Percentiles rank a stretch among this genome's conserved stretches.
phyloP scores from a whole-genome alignment of 176 grass and related monocot species.

The Cocos nucifera region DNA sequence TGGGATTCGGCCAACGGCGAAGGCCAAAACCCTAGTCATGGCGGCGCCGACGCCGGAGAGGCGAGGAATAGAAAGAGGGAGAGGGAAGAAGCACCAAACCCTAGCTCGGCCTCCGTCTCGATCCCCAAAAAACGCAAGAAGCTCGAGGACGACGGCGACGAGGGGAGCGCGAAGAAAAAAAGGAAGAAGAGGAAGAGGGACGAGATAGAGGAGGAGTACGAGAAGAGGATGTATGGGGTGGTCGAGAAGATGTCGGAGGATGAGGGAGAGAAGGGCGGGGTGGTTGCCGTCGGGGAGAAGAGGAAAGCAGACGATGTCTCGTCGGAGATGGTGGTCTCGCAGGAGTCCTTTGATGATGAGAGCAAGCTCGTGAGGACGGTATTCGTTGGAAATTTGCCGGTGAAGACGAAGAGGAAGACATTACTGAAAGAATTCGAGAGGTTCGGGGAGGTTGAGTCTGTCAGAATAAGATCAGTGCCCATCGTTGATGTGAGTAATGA shows the following conservation, averaged over 20 bases:
- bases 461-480: slow-evolving; percentile 86
- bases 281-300: slow-evolving; percentile 41
- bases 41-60: not conserved
- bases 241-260: slow-evolving; percentile 1
- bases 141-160: not conserved
- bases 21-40: not conserved
- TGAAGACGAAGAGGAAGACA: slow-evolving; percentile 57
- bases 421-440: slow-evolving; percentile 55
- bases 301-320: slow-evolving; percentile 47
- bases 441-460: slow-evolving; percentile 71
- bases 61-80: slow-evolving; percentile 5
- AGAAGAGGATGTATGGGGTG: slow-evolving; percentile 15
- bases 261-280: not conserved
- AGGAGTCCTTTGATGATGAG: slow-evolving; percentile 70
- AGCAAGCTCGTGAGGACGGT: slow-evolving; percentile 74
- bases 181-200: slow-evolving; percentile 41
- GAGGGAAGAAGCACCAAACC: not conserved
- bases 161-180: not conserved
- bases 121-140: slow-evolving; percentile 22
- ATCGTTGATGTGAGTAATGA: slow-evolving; percentile 57
- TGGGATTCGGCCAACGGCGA: not conserved
- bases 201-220: slow-evolving; percentile 28
- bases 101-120: slow-evolving; percentile 2
- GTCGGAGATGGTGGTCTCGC: slow-evolving; percentile 6
- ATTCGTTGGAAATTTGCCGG: slow-evolving; percentile 88